Evolutionary conservation across 805 yeast genomes (phyloP).

Genomic region (Yamadazyma sp.): DNA sequence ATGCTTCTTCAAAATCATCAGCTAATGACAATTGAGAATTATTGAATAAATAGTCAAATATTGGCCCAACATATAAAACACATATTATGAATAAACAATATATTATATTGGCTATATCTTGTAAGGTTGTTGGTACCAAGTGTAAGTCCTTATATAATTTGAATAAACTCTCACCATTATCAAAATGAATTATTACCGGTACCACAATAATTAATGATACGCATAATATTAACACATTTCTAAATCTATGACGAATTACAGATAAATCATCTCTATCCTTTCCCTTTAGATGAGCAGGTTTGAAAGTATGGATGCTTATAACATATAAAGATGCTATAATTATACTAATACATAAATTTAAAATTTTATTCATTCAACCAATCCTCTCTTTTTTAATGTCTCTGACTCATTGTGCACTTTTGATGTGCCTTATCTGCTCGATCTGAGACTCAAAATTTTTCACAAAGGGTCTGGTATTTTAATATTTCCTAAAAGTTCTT

Average conservation of each 20-base stretch:
- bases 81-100: conserved; percentile 17
- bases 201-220: conserved; percentile 23
- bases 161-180: background rate
- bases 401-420: conserved; percentile 16
- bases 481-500: background rate
- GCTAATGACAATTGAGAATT: conserved; percentile 13
- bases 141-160: background rate
- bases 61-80: conserved; percentile 49
- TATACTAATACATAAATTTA: conserved; percentile 18
- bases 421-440: conserved; percentile 1
- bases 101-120: conserved; percentile 14
- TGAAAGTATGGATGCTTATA: conserved; percentile 29
- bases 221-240: conserved; percentile 31
- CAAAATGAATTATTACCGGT: conserved; percentile 17
- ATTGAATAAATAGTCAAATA: conserved; percentile 28
- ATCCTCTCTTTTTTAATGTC: conserved; percentile 7
- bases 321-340: conserved; percentile 48
- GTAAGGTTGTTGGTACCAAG: conserved; percentile 3
- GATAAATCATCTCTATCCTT: conserved; percentile 40
- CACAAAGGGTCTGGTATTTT: background rate
- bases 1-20: conserved; percentile 13
- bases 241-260: conserved; percentile 42
- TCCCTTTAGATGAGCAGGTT: conserved; percentile 19
- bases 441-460: too few relatives aligned
- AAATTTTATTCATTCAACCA: conserved; percentile 8